Conservation (phyloP, 2,329 filamentous ascomycete genomes). For the Sporothrix dimorphospora region DNA sequence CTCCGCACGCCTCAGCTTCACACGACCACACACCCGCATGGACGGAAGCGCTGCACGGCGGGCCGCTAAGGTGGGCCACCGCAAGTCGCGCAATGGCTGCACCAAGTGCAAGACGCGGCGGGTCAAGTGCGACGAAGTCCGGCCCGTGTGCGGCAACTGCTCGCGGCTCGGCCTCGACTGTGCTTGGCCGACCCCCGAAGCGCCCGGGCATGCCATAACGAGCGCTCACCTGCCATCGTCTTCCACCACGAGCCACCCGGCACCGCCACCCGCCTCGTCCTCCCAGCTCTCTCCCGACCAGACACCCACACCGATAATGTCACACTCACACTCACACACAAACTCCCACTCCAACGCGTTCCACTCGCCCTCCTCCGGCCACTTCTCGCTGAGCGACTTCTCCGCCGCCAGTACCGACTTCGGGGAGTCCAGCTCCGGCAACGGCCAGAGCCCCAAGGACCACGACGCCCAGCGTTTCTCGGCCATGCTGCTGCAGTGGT, state of each 20-base stretch:
- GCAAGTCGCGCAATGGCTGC: constrained; percentile 41
- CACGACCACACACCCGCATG: not conserved
- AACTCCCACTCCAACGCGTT: not conserved
- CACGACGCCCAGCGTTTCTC: constrained; percentile 24
- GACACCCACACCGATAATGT: not conserved
- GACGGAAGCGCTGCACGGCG: constrained; percentile 2
- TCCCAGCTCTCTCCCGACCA: not conserved
- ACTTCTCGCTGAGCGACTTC: constrained; percentile 12
- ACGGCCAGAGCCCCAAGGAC: constrained; percentile 15
- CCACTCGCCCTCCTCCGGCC: not conserved
- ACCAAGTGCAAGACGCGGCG: constrained; percentile 39
- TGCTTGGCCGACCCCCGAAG: constrained; percentile 32
- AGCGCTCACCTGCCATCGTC: not conserved
- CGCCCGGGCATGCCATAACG: not conserved
- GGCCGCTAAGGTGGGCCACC: constrained; percentile 38
- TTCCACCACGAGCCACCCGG: not conserved
- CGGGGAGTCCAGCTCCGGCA: constrained; percentile 10
- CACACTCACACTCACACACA: not conserved
- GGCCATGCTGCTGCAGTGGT: constrained; percentile 30
- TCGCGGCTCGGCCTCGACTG: constrained; percentile 35
- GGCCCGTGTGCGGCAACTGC: constrained; percentile 38
- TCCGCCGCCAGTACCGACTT: constrained; percentile 21
- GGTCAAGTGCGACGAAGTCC: constrained; percentile 39
- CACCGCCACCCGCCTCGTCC: not conserved
- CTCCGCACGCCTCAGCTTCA: not conserved